Conservation (phyloP, 495 filamentous ascomycete genomes). For the Massariosphaeria phaeospora region DNA sequence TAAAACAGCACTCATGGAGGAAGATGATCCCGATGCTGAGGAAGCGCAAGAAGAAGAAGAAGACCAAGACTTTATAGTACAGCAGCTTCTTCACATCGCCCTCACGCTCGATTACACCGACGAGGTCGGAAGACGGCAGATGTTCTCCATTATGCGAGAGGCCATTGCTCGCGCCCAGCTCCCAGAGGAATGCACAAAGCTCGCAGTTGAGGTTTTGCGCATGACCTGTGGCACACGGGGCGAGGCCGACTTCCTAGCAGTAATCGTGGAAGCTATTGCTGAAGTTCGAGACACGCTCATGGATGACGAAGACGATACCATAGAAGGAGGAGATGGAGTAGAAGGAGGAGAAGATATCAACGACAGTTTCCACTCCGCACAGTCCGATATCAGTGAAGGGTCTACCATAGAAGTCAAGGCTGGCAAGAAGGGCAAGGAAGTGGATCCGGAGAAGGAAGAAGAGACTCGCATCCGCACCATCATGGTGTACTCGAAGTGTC, state of each 20-base stretch:
- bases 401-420: not conserved
- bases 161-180: constrained; percentile 78
- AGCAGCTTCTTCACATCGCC: constrained; percentile 90
- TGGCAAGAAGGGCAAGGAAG: constrained; percentile 34
- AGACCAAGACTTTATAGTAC: constrained; percentile 88
- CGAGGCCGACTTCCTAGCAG: constrained; percentile 87
- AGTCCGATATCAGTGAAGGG: not conserved
- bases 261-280: constrained; percentile 88
- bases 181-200: constrained; percentile 85
- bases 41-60: constrained; percentile 77
- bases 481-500: constrained; percentile 95
- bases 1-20: constrained; percentile 50
- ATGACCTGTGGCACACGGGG: constrained; percentile 73
- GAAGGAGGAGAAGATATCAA: constrained; percentile 45
- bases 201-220: constrained; percentile 76
- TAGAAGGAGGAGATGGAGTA: constrained; percentile 43
- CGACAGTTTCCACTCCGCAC: constrained; percentile 29
- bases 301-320: constrained; percentile 43
- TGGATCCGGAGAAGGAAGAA: constrained; percentile 71
- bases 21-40: constrained; percentile 59
- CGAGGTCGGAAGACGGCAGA: constrained; percentile 88
- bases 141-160: constrained; percentile 85
- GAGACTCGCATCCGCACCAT: constrained; percentile 81
- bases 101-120: constrained; percentile 82
- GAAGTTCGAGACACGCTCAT: constrained; percentile 91